Evolutionary conservation across 495 filamentous ascomycete species (phyloP), one percentile per base, ranked within the genome.

Genomic region (Penicillium psychrofluorescens): DNA sequence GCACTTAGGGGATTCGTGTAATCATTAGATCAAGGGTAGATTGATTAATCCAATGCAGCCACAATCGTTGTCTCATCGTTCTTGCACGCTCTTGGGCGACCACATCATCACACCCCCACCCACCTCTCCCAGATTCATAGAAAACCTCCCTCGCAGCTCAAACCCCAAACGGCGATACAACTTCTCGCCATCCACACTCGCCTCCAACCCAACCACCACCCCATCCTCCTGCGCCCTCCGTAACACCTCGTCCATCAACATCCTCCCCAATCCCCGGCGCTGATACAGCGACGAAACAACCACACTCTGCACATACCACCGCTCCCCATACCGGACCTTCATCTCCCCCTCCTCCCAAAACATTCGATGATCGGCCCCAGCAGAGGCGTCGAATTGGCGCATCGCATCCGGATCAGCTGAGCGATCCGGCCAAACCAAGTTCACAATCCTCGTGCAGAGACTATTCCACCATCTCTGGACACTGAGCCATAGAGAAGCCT

Each of bases 181-280:
- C 46, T 36, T 44, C 31, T 44, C 46, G 8, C 36, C 46, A 22
- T 49, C 46, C n/a, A 8, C 27, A 36, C 41, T 49, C 2, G 46
- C 46, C 12, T 49, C 46, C 22, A 49, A 33, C 4, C 41, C 41
- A 4, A 49, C 46, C 8, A 44, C 36, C 3, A 22, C 22, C 4
- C 22, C 22, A 3, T 22, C 22, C 22, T 22, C 22, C 22, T 22
- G 22, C 22, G 22, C 22, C 22, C 22, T 22, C 4, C 22, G 22
- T 4, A 22, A 22, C 22, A 22, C 22, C 22, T 22, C 13, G 40
- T 37, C 32, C 46, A 49, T 44, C 6, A 49, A 32, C 28, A 27
- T 13, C 7, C 31, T 36, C 2, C 46, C 46, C 28, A 49, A 27
- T 5, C 46, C 46, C 28, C 32, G n/a, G 15, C 46, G 46, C 15